These are phyloP conservation scores for Mycena belliarum DNA, from an alignment of 768 basidiomycete species.

Conservation along the genomic window DNA sequence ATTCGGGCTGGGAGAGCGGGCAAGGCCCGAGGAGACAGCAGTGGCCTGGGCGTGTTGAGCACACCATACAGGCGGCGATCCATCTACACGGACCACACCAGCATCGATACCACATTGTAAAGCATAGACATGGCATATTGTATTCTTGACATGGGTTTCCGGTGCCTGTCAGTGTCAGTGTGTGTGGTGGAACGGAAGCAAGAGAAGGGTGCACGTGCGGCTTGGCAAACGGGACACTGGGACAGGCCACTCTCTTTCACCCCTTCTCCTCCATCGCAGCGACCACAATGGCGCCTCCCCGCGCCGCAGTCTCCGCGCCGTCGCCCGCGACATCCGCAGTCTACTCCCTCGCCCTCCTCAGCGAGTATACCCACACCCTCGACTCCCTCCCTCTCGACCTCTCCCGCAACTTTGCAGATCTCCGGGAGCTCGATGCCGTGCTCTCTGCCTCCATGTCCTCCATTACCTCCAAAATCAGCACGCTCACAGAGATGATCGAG, in stretches of 20 bases:
- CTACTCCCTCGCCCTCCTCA: constrained; percentile 68
- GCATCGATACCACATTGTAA: constrained; percentile 16
- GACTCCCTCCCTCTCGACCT: constrained; percentile 93
- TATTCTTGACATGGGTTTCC: too few relatives aligned
- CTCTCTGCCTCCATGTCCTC: constrained; percentile 83
- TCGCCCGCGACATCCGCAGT: constrained; percentile 39
- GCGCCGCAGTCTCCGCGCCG: constrained; percentile 28
- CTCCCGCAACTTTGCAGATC: constrained; percentile 91
- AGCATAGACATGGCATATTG: constrained; percentile 3
- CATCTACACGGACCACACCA: not conserved
- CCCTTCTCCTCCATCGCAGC: constrained; percentile 4
- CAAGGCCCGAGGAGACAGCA: constrained; percentile 1
- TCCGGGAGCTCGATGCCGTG: constrained; percentile 98
- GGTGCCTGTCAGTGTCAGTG: too few relatives aligned
- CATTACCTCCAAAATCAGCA: constrained; percentile 78
- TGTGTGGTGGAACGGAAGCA: too few relatives aligned
- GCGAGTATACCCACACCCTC: constrained; percentile 88
- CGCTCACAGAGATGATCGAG: constrained; percentile 77
- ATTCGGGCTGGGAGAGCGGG: constrained; percentile 1
- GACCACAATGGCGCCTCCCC: constrained; percentile 38
- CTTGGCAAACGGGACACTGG: not conserved
- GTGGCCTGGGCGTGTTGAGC: constrained; percentile 12
- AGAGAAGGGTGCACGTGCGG: constrained; percentile 6
- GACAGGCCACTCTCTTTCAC: too few relatives aligned
- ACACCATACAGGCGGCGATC: constrained; percentile 1